Evolutionary conservation across 148 eudicot species (phyloP).

Genomic region (Amaranthus cruentus): DNA sequence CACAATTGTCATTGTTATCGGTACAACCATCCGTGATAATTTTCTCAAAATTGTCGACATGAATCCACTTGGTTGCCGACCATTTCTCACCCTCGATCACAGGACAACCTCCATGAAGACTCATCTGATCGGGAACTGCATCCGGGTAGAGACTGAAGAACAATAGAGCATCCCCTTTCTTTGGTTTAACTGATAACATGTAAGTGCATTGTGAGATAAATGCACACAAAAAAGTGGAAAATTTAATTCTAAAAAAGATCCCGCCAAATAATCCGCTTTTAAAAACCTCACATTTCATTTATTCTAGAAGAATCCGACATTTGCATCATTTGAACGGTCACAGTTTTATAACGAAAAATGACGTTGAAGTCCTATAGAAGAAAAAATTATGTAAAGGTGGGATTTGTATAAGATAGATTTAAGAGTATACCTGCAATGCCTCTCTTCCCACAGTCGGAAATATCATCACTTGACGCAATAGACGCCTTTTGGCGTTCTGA

Average conservation of each 20-base stretch:
- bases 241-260: no score
- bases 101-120: constrained; percentile 91
- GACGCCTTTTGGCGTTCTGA: constrained; percentile 52
- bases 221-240: not conserved
- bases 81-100: constrained; percentile 93
- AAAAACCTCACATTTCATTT: no score
- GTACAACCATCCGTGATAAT: constrained; percentile 51
- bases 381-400: not conserved
- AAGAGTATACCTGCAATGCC: constrained; percentile 67
- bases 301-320: no score
- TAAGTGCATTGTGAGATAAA: not conserved
- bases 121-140: constrained; percentile 63
- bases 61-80: constrained; percentile 99
- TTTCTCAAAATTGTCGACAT: constrained; percentile 79
- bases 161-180: constrained; percentile 92
- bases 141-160: constrained; percentile 80
- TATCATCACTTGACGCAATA: constrained; percentile 43
- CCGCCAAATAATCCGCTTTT: no score
- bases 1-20: constrained; percentile 60
- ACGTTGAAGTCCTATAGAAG: no score
- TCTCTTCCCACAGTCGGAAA: constrained; percentile 80
- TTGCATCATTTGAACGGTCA: no score
- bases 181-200: constrained; percentile 64
- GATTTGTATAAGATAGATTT: not conserved
- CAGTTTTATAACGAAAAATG: no score